Evolutionary conservation across 2,329 filamentous ascomycete genomes (phyloP), one percentile per base, ranked within the genome.

Genomic region (Penicillium sp.): DNA sequence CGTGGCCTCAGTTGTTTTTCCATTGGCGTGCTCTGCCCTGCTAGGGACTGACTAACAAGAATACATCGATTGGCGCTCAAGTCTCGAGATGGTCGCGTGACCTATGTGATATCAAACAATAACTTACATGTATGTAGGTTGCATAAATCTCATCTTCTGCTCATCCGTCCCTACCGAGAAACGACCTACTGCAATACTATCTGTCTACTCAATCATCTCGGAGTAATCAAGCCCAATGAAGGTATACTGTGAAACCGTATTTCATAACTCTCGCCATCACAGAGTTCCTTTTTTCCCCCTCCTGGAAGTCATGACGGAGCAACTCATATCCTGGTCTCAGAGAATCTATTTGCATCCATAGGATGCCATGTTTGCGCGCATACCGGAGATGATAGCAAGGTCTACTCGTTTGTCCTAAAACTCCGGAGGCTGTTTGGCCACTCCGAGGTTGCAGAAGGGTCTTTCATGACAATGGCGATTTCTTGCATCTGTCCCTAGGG

Each of bases 11-110:
- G 32, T n/a, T 24, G 22, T 18, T 31, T 40, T 11, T 3, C 2
- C n/a, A 29, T 16, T 45, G 4, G 6, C 10, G 13, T 50, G 24
- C 22, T n/a, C 34, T 26, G 22, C 20, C 38, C 50, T 37, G 24
- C 31, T 18, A 22, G 18, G 4, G 24, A 22, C 16, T 7, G n/a
- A 20, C 38, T n/a, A 50, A 37, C 37, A 18, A 35, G 3, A 49
- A 7, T 6, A 37, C 13, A 8, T 9, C 24, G 9, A 40, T 44
- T 51, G n/a, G 29, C 26, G 32, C 24, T 40, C 16, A 18, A 26
- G 31, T 42, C 35, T 53, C 35, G 43, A 49, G 4, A 42, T 49
- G 24, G 18, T 55, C 52, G 45, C 31, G 22, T 55, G 45, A 55
- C 31, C 38, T 43, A 26, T 26, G 32, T 34, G 32, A 34, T 34